Conservation (phyloP, 352 stramenopile species). For the Poterioochromonas sp. region DNA sequence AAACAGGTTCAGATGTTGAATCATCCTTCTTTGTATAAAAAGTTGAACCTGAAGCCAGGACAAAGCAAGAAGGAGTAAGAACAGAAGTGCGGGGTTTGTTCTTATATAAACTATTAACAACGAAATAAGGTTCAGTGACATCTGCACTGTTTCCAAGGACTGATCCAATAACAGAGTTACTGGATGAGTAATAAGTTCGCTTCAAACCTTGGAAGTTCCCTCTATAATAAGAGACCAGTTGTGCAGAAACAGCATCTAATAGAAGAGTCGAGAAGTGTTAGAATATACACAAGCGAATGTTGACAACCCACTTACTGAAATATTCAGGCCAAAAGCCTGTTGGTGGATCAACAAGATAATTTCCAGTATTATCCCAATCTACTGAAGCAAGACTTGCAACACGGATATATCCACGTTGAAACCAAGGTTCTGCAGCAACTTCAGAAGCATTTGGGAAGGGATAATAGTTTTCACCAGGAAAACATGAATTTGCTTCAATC, state of each 20-base stretch:
- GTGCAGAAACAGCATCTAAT: slow-evolving; percentile 9
- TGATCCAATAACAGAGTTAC: neutral
- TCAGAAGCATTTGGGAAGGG: neutral
- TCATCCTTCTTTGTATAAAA: neutral
- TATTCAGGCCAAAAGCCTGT: slow-evolving; percentile 18
- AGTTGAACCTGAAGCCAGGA: neutral
- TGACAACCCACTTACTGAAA: neutral
- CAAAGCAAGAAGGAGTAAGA: neutral
- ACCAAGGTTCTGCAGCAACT: neutral
- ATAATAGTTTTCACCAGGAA: neutral
- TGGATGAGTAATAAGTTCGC: neutral
- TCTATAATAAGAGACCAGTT: neutral
- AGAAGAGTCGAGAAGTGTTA: neutral
- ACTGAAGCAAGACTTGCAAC: neutral
- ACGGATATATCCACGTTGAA: neutral
- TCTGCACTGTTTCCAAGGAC: neutral
- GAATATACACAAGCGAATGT: neutral
- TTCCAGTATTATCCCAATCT: slow-evolving; percentile 11
- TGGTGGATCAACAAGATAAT: slow-evolving; percentile 1
- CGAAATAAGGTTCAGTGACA: neutral
- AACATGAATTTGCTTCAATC: slow-evolving; percentile 1
- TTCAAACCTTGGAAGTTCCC: neutral
- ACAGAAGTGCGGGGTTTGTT: neutral
- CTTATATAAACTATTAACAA: neutral
- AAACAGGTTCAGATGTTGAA: neutral